Evolutionary conservation across 768 basidiomycete genomes (phyloP).

Genomic region (Gymnopilus junonius): DNA sequence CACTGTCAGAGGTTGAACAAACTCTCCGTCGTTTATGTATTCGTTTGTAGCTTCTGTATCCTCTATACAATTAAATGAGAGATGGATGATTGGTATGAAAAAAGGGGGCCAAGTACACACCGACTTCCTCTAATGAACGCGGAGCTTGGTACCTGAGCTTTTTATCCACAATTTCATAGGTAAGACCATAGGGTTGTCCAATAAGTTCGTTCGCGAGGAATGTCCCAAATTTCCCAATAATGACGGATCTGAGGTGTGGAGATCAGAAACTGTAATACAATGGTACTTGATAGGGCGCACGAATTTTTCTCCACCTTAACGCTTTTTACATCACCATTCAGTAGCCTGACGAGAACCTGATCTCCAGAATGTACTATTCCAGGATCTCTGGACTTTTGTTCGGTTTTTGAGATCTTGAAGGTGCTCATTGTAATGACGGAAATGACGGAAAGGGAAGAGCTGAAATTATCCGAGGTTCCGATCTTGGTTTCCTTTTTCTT

Average conservation of each 20-base stretch:
- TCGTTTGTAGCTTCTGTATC: constrained; percentile 98
- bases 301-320: constrained; percentile 73
- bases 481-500: constrained; percentile 15
- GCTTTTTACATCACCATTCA: constrained; percentile 78
- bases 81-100: background rate
- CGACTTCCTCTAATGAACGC: constrained; percentile 75
- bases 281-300: constrained; percentile 47
- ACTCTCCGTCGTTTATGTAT: constrained; percentile 85
- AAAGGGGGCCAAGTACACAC: constrained; percentile 40
- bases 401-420: constrained; percentile 27
- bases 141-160: constrained; percentile 66
- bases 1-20: constrained; percentile 81
- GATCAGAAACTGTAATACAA: constrained; percentile 1
- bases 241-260: constrained; percentile 54
- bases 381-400: constrained; percentile 24
- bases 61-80: constrained; percentile 53
- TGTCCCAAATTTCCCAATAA: constrained; percentile 84
- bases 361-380: constrained; percentile 64
- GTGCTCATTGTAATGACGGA: constrained; percentile 25
- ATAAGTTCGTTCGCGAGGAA: constrained; percentile 82
- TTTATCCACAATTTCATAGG: constrained; percentile 84
- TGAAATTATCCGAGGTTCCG: constrained; percentile 11
- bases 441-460: background rate
- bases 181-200: constrained; percentile 83
- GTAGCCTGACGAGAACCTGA: constrained; percentile 78